phyloP scores from a whole-genome alignment of 306 rosid species.

The Luffa aegyptiaca region DNA sequence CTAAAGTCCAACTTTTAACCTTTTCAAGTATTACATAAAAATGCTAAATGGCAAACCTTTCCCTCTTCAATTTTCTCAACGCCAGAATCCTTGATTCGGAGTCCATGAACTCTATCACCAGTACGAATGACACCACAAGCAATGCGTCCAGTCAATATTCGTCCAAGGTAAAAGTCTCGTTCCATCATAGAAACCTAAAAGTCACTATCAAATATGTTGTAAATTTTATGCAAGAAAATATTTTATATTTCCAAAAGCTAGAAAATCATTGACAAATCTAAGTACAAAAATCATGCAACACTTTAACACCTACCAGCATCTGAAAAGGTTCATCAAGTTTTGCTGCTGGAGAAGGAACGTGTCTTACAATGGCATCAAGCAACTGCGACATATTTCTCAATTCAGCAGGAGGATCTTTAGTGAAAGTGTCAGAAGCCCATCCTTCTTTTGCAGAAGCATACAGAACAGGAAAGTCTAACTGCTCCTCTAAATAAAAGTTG shows the following conservation, averaged over 20 bases:
- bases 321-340: constrained; percentile 66
- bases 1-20: background rate
- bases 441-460: constrained; percentile 99
- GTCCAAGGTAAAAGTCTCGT: constrained; percentile 76
- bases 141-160: constrained; percentile 89
- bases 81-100: constrained; percentile 61
- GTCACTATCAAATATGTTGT: constrained; percentile 34
- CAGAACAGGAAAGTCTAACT: constrained; percentile 93
- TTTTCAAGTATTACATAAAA: background rate
- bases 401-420: constrained; percentile 84
- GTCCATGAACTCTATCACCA: constrained; percentile 90
- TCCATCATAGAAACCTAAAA: constrained; percentile 99
- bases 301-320: constrained; percentile 81
- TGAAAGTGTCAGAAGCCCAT: constrained; percentile 78
- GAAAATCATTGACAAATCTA: constrained; percentile 4
- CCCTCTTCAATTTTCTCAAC: constrained; percentile 85
- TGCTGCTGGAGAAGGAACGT: constrained; percentile 73
- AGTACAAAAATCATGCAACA: constrained; percentile 4
- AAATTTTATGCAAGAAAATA: constrained; percentile 20
- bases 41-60: constrained; percentile 38
- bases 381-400: constrained; percentile 73
- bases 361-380: constrained; percentile 68
- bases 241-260: background rate
- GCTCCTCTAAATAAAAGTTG: constrained; percentile 58
- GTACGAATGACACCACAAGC: constrained; percentile 63